Percentiles rank a stretch among this genome's conserved stretches.
These are phyloP conservation scores for Elsinoe australis DNA, from an alignment of 2,329 filamentous ascomycete species.

Conservation along the genomic window DNA sequence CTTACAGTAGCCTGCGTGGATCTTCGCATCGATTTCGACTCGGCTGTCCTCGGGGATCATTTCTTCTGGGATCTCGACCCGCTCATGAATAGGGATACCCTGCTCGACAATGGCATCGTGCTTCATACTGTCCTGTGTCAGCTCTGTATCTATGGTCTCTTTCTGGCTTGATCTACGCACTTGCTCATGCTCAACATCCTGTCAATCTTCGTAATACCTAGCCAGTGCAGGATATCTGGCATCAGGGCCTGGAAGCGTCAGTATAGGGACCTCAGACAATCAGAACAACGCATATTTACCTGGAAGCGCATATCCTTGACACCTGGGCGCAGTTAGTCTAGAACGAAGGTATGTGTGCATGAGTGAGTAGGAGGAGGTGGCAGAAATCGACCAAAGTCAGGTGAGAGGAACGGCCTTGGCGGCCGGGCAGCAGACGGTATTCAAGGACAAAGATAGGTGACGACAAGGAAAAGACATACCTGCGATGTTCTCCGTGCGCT, in stretches of 20 bases:
- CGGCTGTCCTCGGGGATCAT: slow-evolving; percentile 90
- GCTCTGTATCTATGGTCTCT: background rate
- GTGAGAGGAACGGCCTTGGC: too few species aligned
- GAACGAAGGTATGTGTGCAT: too few species aligned
- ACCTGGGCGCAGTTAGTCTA: too few species aligned
- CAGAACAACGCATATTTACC: too few species aligned
- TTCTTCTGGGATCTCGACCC: slow-evolving; percentile 84
- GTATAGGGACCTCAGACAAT: too few species aligned
- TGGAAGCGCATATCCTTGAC: slow-evolving; percentile 97
- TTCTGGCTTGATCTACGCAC: slow-evolving; percentile 40
- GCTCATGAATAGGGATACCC: slow-evolving; percentile 80
- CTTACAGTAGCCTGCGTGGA: slow-evolving; percentile 77
- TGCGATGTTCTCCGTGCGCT: slow-evolving; percentile 95
- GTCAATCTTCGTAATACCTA: slow-evolving; percentile 97
- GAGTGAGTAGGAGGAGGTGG: too few species aligned
- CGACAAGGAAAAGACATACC: too few species aligned
- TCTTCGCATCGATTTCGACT: slow-evolving; percentile 99
- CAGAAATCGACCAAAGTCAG: too few species aligned
- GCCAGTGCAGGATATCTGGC: slow-evolving; percentile 89
- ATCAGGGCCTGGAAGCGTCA: slow-evolving; percentile 95
- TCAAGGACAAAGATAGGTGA: too few species aligned
- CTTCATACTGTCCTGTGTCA: slow-evolving; percentile 59
- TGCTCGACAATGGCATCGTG: slow-evolving; percentile 81
- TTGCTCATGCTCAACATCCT: slow-evolving; percentile 98
- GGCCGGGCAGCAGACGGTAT: too few species aligned